Evolutionary conservation across 1,139 yeast species (phyloP).

Genomic region (Wickerhamomyces sp.): DNA sequence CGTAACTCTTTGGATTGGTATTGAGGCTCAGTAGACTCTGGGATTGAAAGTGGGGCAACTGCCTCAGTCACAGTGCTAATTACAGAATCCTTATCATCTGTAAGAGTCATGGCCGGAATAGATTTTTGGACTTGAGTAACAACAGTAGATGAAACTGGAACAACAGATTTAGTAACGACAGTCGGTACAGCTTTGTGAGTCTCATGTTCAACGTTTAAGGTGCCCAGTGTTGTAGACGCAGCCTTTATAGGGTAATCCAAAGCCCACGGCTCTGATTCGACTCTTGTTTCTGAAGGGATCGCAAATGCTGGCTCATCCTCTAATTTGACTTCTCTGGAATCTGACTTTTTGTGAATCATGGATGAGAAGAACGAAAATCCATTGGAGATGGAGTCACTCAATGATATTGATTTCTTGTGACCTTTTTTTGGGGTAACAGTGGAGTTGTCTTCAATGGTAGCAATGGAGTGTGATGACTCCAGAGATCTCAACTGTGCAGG

Average conservation of each 20-base stretch:
- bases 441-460: slow-evolving; percentile 28
- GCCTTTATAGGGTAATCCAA: too few species aligned
- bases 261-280: too few species aligned
- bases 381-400: slow-evolving; percentile 16
- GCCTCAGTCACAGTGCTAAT: neutral
- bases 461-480: slow-evolving; percentile 28
- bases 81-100: neutral
- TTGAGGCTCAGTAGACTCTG: neutral
- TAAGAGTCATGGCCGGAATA: neutral
- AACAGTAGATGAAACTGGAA: neutral
- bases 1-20: neutral
- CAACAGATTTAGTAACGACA: neutral
- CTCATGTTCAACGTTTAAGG: neutral
- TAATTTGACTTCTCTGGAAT: neutral
- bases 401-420: slow-evolving; percentile 17
- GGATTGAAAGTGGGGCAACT: too few species aligned
- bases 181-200: neutral
- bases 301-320: too few species aligned
- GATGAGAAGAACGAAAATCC: slow-evolving; percentile 13
- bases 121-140: neutral
- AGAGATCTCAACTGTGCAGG: slow-evolving; percentile 17
- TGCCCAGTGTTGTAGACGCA: too few species aligned
- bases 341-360: slow-evolving; percentile 7
- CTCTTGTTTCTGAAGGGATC: neutral
- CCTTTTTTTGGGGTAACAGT: slow-evolving; percentile 2